Base-by-base conservation (phyloP, 129 eudicot species). In the Arctium lappa region DNA sequence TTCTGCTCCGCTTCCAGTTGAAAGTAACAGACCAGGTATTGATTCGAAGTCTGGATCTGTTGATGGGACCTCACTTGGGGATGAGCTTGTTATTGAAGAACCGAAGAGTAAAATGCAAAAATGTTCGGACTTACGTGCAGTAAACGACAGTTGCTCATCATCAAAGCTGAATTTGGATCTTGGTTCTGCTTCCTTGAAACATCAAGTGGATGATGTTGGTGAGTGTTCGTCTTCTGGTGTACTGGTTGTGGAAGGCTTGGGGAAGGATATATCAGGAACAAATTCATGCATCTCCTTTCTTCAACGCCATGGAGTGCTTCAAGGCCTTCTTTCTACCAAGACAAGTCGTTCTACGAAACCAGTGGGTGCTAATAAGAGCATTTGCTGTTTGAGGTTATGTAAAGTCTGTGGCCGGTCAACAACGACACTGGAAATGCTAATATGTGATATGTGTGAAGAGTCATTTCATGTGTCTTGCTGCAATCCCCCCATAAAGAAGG, bases 201-300 rank as follows among this genome's bases (percentile, higher is more conserved):
- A 74, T 60, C 90, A 77, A 80, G 18, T 29, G 74, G 91, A 87
- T 85, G 95, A 91, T 77, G 80, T 80, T 76, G 89, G 91, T 63
- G 95, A 89, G 88, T 91, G 96, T 87, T 92, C 97, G 56, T 92
- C 97, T 22, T 94, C 97, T 46, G 93, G 89, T 84, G 89, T 80
- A 15, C 75, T 83, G 80, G 65, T 85, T 40, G 37, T 42, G 65
- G 89, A 88, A 42, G 86, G 76, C 10, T 53, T 71, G 30, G 63
- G 42, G 40, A 88, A 83, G 37, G 77, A 85, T 33, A 62, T 87
- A 29, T 87, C 91, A 31, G 91, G 76, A 73, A 83, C 86, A 62
- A 89, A 87, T 84, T 80, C 88, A 30, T 89, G 91, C 86, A 48
- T 89, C 62, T 65, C 83, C 18, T 80, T 92, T 86, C 87, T 85